phyloP scores from a whole-genome alignment of 2,329 filamentous ascomycete genomes.

The Alternaria tenuissima region DNA sequence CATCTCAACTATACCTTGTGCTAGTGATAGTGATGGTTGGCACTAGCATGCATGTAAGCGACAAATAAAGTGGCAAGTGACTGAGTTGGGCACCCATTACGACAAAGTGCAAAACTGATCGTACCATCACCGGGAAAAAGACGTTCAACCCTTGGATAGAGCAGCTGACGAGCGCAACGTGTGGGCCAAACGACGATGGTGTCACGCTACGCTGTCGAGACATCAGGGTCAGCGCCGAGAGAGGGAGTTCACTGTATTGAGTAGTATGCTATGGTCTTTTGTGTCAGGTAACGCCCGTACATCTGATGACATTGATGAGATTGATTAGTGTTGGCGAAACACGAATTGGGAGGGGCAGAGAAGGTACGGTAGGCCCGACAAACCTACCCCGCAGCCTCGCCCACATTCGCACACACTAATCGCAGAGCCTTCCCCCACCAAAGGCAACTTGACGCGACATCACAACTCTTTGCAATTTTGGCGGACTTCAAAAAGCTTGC shows the following conservation, averaged over 20 bases:
- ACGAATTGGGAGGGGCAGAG: background rate
- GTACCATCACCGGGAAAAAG: too few relatives aligned
- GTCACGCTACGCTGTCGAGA: background rate
- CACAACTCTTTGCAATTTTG: constrained; percentile 5
- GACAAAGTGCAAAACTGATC: too few relatives aligned
- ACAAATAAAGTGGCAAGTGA: too few relatives aligned
- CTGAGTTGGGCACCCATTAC: too few relatives aligned
- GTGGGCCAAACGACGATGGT: too few relatives aligned
- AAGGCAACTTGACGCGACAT: constrained; percentile 14
- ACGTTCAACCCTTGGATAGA: too few relatives aligned
- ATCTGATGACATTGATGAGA: background rate
- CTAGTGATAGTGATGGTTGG: too few relatives aligned
- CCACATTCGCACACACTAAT: constrained; percentile 40
- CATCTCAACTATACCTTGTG: too few relatives aligned
- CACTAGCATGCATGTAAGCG: too few relatives aligned
- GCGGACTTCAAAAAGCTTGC: background rate
- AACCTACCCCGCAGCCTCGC: constrained; percentile 38
- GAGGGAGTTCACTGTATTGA: background rate
- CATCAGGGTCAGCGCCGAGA: too few relatives aligned
- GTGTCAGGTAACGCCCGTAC: background rate
- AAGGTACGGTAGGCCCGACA: constrained; percentile 25
- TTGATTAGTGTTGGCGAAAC: background rate
- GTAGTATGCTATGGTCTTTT: background rate
- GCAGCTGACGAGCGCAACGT: too few relatives aligned
- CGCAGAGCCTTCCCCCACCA: constrained; percentile 32